Evolutionary conservation across 768 basidiomycete genomes (phyloP), one percentile per base, ranked within the genome.

Genomic region (Boletus insuetus): DNA sequence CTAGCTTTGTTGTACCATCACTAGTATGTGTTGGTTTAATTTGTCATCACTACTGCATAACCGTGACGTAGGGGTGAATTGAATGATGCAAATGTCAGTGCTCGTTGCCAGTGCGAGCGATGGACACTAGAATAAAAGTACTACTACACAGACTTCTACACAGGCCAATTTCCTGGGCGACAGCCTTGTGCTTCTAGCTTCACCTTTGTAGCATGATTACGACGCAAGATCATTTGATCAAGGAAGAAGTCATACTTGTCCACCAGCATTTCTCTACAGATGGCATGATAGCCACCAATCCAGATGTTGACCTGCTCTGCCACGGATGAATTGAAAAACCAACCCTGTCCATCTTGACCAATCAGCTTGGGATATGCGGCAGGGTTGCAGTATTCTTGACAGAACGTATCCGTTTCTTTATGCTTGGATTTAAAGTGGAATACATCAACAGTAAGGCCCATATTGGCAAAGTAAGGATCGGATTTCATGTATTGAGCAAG

Each of bases 371-470:
- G 49, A 22, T 54, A 76, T 0, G 41, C 26, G 0, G 58, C 39
- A 0, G 73, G 72, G 29, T 73, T 75, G 43, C 72, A 75, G 32
- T 74, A 35, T 24, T 57, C 40, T 1, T 60, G 57, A 31, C 72
- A 76, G 16, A 55, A 66, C 0, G 17, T 50, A 31, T 72, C 64
- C 0, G 40, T 56, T 31, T 66, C 56, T 11, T 64, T 69, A 60
- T 76, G 75, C 52, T 76, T 76, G 17, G 59, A 62, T 16, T 68
- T 66, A 61, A 66, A 73, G 37, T 77, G 76, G 31, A 75, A 77
- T 0, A 73, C 69, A 34, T 77, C 72, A 0, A 77, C 72, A 58
- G 55, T 10, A 1, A 75, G 58, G 2, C 66, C 64, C 13, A 71
- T 59, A n/a, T 49, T 20, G 14, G 49, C 7, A 32, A 67, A 65